Percentiles rank a stretch among this genome's conserved stretches.
These are phyloP conservation scores for Colletotrichum tofieldiae DNA, from an alignment of 2,329 filamentous ascomycete species.

Conservation along the genomic window DNA sequence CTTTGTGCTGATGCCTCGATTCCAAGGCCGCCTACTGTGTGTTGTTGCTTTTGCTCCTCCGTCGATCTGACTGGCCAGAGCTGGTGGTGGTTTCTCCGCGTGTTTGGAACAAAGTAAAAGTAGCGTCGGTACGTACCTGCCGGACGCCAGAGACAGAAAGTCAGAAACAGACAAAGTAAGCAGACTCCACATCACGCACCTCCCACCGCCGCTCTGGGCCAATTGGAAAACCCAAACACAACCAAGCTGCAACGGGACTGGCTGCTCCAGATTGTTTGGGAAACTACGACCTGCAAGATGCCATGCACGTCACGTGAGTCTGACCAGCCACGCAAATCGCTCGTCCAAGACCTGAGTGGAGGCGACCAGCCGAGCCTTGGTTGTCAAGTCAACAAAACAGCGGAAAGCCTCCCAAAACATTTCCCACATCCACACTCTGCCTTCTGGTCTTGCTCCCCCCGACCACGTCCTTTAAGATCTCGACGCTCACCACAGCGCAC, in stretches of 20 bases:
- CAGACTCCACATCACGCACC: slow-evolving; percentile 35
- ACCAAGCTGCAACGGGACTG: slow-evolving; percentile 31
- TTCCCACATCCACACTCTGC: slow-evolving; percentile 35
- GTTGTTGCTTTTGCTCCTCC: slow-evolving; percentile 24
- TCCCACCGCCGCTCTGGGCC: neutral
- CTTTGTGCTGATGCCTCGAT: slow-evolving; percentile 26
- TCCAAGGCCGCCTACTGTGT: neutral
- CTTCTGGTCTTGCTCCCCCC: slow-evolving; percentile 30
- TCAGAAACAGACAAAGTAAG: slow-evolving; percentile 43
- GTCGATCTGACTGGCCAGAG: slow-evolving; percentile 8
- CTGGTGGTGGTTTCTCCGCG: slow-evolving; percentile 16
- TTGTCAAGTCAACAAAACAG: slow-evolving; percentile 40
- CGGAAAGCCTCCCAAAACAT: slow-evolving; percentile 39
- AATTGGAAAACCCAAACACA: slow-evolving; percentile 30
- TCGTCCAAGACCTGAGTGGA: slow-evolving; percentile 32
- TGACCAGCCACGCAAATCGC: slow-evolving; percentile 29
- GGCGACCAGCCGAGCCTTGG: slow-evolving; percentile 31
- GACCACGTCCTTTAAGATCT: slow-evolving; percentile 42
- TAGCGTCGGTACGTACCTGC: slow-evolving; percentile 27
- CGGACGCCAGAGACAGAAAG: slow-evolving; percentile 40
- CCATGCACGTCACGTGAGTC: slow-evolving; percentile 24
- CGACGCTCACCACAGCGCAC: slow-evolving; percentile 41
- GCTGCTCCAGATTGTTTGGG: slow-evolving; percentile 19
- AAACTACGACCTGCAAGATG: slow-evolving; percentile 4
- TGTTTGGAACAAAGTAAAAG: slow-evolving; percentile 32